Evolutionary conservation across 2,329 filamentous ascomycete genomes (phyloP).

Genomic region (Didymella keratinophila): DNA sequence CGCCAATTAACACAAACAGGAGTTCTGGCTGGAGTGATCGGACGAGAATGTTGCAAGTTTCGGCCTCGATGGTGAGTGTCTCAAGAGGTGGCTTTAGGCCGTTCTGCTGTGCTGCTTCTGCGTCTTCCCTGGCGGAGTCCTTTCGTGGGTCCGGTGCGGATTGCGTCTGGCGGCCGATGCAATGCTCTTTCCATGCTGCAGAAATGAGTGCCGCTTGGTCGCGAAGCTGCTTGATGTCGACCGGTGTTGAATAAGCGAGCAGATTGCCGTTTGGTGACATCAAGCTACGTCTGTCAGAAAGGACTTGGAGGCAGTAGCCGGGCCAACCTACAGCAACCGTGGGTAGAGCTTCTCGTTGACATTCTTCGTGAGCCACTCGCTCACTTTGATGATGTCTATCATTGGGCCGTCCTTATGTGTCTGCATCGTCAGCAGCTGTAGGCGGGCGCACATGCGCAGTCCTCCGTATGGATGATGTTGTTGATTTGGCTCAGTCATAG

Average conservation of each 20-base stretch:
- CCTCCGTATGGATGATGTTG: background rate
- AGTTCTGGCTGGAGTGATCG: constrained; percentile 57
- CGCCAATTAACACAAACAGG: constrained; percentile 58
- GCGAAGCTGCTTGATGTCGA: constrained; percentile 58
- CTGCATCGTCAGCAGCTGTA: constrained; percentile 15
- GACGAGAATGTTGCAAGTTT: constrained; percentile 56
- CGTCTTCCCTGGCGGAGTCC: constrained; percentile 19
- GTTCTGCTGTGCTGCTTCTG: constrained; percentile 17
- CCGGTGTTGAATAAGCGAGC: constrained; percentile 58
- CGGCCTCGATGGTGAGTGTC: constrained; percentile 57
- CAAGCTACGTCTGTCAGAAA: constrained; percentile 45
- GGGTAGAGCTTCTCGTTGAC: constrained; percentile 55
- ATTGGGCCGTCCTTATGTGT: constrained; percentile 39
- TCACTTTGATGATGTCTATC: constrained; percentile 56
- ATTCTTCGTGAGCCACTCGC: constrained; percentile 55
- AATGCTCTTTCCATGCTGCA: constrained; percentile 59
- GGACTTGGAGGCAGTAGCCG: background rate
- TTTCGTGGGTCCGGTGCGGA: constrained; percentile 22
- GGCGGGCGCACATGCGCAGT: constrained; percentile 3
- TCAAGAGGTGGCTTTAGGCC: constrained; percentile 44
- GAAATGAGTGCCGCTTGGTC: constrained; percentile 59
- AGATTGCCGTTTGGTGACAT: constrained; percentile 62
- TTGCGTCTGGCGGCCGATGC: constrained; percentile 28
- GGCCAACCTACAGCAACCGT: constrained; percentile 51
- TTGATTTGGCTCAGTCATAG: constrained; percentile 1